phyloP scores from a whole-genome alignment of 176 grass and related monocot genomes.

The Ensete ventricosum region DNA sequence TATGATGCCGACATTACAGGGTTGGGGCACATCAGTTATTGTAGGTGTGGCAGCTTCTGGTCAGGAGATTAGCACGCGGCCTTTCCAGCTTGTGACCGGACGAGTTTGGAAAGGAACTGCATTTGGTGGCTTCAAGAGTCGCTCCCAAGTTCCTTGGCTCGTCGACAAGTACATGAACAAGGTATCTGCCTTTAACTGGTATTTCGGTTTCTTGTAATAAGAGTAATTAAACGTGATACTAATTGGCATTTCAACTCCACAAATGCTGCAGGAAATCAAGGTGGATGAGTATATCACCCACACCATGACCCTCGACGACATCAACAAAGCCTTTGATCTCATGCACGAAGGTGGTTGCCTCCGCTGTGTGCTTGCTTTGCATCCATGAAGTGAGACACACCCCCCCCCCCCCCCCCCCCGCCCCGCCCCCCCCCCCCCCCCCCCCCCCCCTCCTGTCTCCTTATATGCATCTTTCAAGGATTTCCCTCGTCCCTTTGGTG shows the following conservation, averaged over 20 bases:
- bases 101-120: slow-evolving; percentile 98
- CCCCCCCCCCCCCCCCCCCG: not conserved
- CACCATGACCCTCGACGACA: slow-evolving; percentile 50
- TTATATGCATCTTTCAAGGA: not conserved
- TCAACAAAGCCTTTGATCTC: slow-evolving; percentile 82
- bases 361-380: slow-evolving; percentile 68
- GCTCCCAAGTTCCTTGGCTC: slow-evolving; percentile 87
- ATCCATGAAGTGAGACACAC: not conserved
- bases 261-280: slow-evolving; percentile 71
- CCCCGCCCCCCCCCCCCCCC: not conserved
- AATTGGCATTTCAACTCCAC: not conserved
- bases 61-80: slow-evolving; percentile 78
- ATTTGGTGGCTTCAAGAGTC: slow-evolving; percentile 94
- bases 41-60: slow-evolving; percentile 94
- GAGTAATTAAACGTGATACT: too few species aligned
- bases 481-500: too few species aligned
- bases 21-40: slow-evolving; percentile 86
- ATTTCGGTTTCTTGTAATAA: too few species aligned
- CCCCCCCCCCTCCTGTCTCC: not conserved
- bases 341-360: slow-evolving; percentile 83
- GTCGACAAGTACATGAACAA: slow-evolving; percentile 98
- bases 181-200: slow-evolving; percentile 23
- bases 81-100: slow-evolving; percentile 89
- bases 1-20: slow-evolving; percentile 27
- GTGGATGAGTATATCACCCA: slow-evolving; percentile 99